Conservation (phyloP, 768 basidiomycete genomes). For the Nidula microcarpa region DNA sequence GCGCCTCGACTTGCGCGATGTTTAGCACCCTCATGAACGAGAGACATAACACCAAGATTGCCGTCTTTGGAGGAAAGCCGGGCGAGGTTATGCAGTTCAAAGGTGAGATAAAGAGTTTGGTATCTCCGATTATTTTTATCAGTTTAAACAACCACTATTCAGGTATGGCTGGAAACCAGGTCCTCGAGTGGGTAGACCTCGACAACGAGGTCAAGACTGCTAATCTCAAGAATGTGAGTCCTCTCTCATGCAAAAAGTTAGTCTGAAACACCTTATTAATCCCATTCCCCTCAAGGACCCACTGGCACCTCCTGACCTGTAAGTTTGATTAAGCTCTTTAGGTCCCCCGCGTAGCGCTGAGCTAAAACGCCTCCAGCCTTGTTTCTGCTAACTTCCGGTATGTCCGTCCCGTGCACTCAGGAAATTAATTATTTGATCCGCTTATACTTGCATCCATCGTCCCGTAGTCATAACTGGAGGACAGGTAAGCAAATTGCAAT, state of each 20-base stretch:
- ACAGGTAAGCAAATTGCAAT: conserved; percentile 25
- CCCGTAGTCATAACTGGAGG: conserved; percentile 43
- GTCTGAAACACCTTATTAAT: not conserved
- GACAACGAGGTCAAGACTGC: conserved; percentile 61
- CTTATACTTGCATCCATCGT: not conserved
- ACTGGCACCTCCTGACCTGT: conserved; percentile 41
- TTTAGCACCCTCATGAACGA: conserved; percentile 63
- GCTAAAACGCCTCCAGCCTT: conserved; percentile 19
- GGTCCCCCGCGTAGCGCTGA: not conserved
- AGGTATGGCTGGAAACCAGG: conserved; percentile 63
- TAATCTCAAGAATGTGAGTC: conserved; percentile 41
- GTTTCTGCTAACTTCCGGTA: conserved; percentile 42
- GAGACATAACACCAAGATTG: conserved; percentile 46
- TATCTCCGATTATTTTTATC: not conserved
- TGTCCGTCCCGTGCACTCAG: conserved; percentile 3
- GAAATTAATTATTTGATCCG: not conserved
- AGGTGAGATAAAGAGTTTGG: conserved; percentile 17
- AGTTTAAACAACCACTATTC: not conserved
- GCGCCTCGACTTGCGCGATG: conserved; percentile 63
- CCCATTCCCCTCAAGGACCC: conserved; percentile 24
- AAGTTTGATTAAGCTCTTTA: conserved; percentile 11
- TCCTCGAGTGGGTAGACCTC: conserved; percentile 57
- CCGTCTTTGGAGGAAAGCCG: conserved; percentile 57
- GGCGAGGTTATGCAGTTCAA: conserved; percentile 48
- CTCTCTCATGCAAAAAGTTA: not conserved